Conservation (phyloP, 345 rosid genomes). For the Rhizophora mangle region DNA sequence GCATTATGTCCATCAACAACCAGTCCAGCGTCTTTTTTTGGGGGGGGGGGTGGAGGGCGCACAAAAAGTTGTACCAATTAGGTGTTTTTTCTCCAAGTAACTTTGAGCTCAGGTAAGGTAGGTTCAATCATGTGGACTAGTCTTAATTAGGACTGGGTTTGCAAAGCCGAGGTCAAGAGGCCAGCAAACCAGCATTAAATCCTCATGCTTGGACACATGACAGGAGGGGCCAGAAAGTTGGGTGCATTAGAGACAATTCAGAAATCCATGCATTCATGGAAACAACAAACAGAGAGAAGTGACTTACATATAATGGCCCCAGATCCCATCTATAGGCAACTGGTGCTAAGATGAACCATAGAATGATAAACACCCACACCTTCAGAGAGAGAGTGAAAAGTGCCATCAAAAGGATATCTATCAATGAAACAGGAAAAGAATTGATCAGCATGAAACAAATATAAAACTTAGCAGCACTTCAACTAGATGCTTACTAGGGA, state of each 20-base stretch:
- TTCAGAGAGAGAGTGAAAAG: constrained; percentile 64
- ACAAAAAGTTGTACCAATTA: too few relatives aligned
- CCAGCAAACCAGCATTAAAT: too few relatives aligned
- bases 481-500: constrained; percentile 57
- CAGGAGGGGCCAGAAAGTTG: background rate
- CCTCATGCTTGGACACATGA: too few relatives aligned
- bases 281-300: constrained; percentile 6
- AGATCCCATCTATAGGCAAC: constrained; percentile 75
- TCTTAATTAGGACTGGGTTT: too few relatives aligned
- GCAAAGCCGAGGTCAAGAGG: too few relatives aligned
- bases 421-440: constrained; percentile 24
- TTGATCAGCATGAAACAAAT: constrained; percentile 20
- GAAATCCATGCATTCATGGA: background rate
- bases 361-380: constrained; percentile 51
- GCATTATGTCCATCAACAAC: too few relatives aligned
- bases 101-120: too few relatives aligned
- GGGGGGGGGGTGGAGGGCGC: too few relatives aligned
- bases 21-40: too few relatives aligned
- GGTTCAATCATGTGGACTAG: too few relatives aligned
- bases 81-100: too few relatives aligned
- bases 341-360: constrained; percentile 84
- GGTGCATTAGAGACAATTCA: background rate
- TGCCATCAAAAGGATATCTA: constrained; percentile 78
- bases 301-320: constrained; percentile 82
- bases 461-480: constrained; percentile 9